Evolutionary conservation across 1,139 yeast genomes (phyloP), one percentile per base, ranked within the genome.

Genomic region (Candida sp.): DNA sequence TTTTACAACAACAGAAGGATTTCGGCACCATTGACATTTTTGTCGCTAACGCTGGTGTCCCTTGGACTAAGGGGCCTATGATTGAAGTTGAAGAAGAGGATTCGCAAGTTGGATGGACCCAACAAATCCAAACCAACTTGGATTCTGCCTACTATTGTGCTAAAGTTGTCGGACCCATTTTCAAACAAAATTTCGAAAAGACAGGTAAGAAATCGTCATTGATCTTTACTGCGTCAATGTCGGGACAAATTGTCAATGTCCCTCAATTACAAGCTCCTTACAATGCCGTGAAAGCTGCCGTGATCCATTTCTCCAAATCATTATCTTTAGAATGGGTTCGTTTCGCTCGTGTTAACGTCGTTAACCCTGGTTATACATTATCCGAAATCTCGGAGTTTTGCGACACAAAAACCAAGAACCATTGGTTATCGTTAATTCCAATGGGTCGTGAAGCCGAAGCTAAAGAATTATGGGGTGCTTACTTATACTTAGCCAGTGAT

Each of bases 11-110:
- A 46, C 78, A 73, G 49, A 54, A 68, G 50, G 95, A 87, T 53
- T 88, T 88, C 62, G 79, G 79, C 25, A 77, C 79, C 45, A 80
- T 88, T 51, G 96, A 88, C 60, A 75, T 86, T 27, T 83, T 87
- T 60, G 91, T 88, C 25, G 93, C 95, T 57, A 88, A 88, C 62
- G 96, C 96, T 19, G 96, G 96, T 47, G 79, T 86, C 36, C 86
- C 89, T 15, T 87, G 95, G 93, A 75, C 81, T 38, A 77, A 81
- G 25, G 96, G 93, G n/a, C 70, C 84, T 19, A 62, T 83, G 50
- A 68, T 84, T 46, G 66, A 69, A 47, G 66, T 65, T 22, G 73
- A 72, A 34, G 69, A 67, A 11, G 67, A 67, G 45, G 72, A 70
- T 37, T 61, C 56, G 1, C 49, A 60, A 57, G 77, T 78, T 39